Evolutionary conservation across 2,329 filamentous ascomycete genomes (phyloP).

Genomic region (Atkinsonella texensis): DNA sequence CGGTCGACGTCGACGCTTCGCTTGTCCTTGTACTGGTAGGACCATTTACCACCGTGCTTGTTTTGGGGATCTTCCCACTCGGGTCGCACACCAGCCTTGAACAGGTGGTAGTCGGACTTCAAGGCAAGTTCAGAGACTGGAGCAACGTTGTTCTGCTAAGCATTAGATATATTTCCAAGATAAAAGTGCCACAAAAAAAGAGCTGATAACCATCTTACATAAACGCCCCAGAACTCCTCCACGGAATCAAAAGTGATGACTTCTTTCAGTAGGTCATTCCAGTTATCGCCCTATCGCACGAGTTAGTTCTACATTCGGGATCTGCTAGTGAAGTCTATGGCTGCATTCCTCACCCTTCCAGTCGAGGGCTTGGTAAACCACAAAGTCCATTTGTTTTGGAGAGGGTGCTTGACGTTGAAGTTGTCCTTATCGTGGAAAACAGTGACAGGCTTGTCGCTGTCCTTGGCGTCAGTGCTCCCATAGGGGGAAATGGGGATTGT

Average conservation of each 20-base stretch:
- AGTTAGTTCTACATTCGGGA: conserved; percentile 1
- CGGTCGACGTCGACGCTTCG: conserved; percentile 83
- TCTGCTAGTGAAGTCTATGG: not conserved
- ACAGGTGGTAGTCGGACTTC: conserved; percentile 98
- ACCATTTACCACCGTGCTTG: conserved; percentile 99
- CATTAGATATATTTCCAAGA: not conserved
- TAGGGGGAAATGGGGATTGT: conserved; percentile 56
- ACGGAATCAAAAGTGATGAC: conserved; percentile 98
- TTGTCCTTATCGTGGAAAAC: conserved; percentile 98
- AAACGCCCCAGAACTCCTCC: conserved; percentile 99
- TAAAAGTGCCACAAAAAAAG: not conserved
- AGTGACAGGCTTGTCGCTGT: conserved; percentile 59
- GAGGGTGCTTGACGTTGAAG: conserved; percentile 98
- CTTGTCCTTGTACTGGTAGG: conserved; percentile 96
- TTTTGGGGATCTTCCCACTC: conserved; percentile 99
- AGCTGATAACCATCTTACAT: conserved; percentile 50
- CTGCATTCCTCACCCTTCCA: conserved; percentile 57
- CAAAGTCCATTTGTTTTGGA: conserved; percentile 95
- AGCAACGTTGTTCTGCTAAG: conserved; percentile 84
- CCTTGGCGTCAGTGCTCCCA: conserved; percentile 38
- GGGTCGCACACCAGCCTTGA: conserved; percentile 92
- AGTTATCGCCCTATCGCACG: conserved; percentile 74
- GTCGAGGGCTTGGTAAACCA: conserved; percentile 99
- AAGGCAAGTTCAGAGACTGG: conserved; percentile 88
- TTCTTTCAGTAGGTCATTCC: conserved; percentile 96